These are phyloP conservation scores for Farysia itapuensis DNA, from an alignment of 1,284 basidiomycete species.

Conservation along the genomic window DNA sequence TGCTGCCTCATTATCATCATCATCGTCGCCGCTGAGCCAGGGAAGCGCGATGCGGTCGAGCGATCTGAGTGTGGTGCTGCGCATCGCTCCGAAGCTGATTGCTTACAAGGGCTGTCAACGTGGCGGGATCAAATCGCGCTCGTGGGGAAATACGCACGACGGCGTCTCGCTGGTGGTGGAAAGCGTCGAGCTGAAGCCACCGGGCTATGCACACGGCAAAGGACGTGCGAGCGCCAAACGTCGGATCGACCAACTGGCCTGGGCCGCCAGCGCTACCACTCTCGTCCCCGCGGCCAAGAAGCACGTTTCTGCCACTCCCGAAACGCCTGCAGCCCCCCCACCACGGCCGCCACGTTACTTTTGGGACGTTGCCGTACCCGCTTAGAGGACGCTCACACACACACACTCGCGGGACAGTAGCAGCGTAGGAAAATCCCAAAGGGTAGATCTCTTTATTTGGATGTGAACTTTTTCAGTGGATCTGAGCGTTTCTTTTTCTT, in stretches of 20 bases:
- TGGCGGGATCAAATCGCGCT: conserved; percentile 63
- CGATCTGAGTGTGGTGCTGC: conserved; percentile 63
- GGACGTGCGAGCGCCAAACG: conserved; percentile 36
- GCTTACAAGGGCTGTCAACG: conserved; percentile 64
- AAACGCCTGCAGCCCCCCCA: no score
- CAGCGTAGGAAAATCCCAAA: no score
- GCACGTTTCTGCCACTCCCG: no score
- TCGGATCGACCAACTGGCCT: conserved; percentile 41
- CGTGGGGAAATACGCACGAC: conserved; percentile 67
- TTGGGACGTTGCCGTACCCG: no score
- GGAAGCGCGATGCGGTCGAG: conserved; percentile 8
- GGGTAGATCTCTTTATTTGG: conserved; percentile 19
- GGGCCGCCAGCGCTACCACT: no score
- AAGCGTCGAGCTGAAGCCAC: conserved; percentile 60
- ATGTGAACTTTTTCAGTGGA: conserved; percentile 43
- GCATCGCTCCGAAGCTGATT: conserved; percentile 64
- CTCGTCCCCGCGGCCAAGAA: no score
- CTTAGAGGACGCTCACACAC: no score
- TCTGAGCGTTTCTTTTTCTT: conserved; percentile 36
- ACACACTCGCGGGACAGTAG: no score
- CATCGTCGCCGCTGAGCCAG: neutral
- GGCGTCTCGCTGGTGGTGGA: conserved; percentile 65
- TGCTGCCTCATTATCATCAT: neutral
- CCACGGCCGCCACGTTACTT: no score
- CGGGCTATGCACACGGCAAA: conserved; percentile 38